A percentile compares a stretch with the other conserved stretches of the same genome.
These are phyloP conservation scores for Gossypium lobatum DNA, from an alignment of 441 rosid genomes.

Conservation along the genomic window DNA sequence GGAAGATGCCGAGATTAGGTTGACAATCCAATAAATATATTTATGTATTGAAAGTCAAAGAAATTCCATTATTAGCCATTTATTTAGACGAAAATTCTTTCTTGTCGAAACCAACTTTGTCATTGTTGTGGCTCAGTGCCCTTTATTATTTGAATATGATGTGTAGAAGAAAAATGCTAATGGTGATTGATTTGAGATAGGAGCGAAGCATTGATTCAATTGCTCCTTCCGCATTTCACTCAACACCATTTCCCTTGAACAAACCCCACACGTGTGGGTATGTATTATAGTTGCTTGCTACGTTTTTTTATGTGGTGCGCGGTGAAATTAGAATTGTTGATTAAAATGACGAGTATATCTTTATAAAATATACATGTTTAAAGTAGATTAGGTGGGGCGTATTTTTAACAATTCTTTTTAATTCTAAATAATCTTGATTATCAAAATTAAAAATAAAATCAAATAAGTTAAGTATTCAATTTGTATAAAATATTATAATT, in stretches of 20 bases:
- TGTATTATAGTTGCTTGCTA: not conserved
- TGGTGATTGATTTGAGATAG: not conserved
- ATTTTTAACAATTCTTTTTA: too few species aligned
- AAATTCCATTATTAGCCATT: not conserved
- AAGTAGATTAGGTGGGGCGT: too few species aligned
- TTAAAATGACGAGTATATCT: too few species aligned
- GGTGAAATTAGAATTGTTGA: too few species aligned
- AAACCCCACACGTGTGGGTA: not conserved
- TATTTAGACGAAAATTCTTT: not conserved
- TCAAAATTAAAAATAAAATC: too few species aligned
- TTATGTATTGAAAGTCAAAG: not conserved
- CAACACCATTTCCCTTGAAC: not conserved
- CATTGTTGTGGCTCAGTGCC: not conserved
- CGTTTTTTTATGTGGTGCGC: too few species aligned
- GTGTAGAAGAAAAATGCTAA: not conserved
- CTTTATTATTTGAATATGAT: not conserved
- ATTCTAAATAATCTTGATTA: too few species aligned
- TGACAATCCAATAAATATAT: not conserved
- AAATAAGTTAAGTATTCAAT: too few species aligned
- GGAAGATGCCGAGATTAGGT: conserved; percentile 20
- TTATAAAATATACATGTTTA: too few species aligned
- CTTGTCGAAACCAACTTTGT: not conserved
- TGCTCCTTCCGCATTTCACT: not conserved
- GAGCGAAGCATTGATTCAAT: not conserved
- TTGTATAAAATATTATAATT: too few species aligned